Base-by-base conservation (phyloP, 2,329 filamentous ascomycete species). In the Ceratocystiopsis brevicomis region DNA sequence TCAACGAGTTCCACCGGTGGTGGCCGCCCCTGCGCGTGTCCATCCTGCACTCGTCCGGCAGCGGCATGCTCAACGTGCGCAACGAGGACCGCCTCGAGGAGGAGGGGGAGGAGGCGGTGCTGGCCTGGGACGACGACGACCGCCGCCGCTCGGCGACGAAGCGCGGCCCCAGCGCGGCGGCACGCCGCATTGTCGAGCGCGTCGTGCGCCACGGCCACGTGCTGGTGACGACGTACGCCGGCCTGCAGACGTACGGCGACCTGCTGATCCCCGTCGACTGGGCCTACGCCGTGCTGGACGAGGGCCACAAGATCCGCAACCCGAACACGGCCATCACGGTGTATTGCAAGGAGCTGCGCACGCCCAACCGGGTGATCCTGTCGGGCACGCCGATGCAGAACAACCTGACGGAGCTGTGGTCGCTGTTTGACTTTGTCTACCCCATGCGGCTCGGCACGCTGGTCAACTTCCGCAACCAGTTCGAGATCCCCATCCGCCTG, bases 351-450 rank as follows among this genome's bases (percentile, higher is more conserved):
- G 84, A 95, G 58, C 64, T 98, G 12, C 78, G 81, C 33, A 98
- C 90, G 0, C 73, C 82, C 0, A 90, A 96, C 53, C 76, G 92
- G 18, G 71, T 96, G 49, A 96, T 98, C 46, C 66, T 98, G 1
- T 96, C 92, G 0, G 90, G 90, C 6, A 98, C 90, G 0, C 92
- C 92, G 0, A 92, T 98, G 68, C 92, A 98, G 58, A 98, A 98
- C 59, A 96, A 95, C 49, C 63, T 98, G 21, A 79, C 81, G 0
- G 92, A 98, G 57, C 66, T 98, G 0, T 98, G 90, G 88, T 96
- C 88, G 0, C 64, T 98, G 0, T 96, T 98, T 55, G 92, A 98
- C 57, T 98, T 98, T 55, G 81, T 96, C 45, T 96, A 86, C 48
- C 90, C 92, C 0, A 95, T 96, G 84, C 80, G 87, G 14, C 64